Conservation (phyloP, 139 green algal species). For the Prasinococcaceae sp. region DNA sequence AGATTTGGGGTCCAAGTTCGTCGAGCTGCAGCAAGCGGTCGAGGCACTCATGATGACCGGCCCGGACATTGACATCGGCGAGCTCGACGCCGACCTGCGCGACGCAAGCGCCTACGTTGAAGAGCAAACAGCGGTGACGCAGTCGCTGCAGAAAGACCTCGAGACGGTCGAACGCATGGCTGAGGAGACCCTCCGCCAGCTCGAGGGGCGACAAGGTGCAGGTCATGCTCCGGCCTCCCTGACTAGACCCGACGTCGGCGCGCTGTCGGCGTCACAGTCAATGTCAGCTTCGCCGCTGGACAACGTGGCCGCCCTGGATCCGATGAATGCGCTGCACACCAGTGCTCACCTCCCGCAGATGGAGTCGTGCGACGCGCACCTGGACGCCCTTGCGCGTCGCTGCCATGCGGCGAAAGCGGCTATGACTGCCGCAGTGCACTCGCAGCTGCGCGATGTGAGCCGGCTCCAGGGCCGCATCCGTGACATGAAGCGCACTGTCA, state of each 20-base stretch:
- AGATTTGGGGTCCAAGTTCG: slow-evolving; percentile 53
- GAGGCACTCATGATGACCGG: slow-evolving; percentile 61
- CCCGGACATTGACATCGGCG: slow-evolving; percentile 24
- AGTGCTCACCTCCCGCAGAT: slow-evolving; percentile 43
- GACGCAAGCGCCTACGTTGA: too few relatives aligned
- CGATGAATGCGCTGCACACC: slow-evolving; percentile 55
- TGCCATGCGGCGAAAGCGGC: slow-evolving; percentile 44
- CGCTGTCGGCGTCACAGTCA: slow-evolving; percentile 12
- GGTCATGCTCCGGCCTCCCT: neutral
- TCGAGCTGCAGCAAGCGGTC: slow-evolving; percentile 49
- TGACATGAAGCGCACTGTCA: too few relatives aligned
- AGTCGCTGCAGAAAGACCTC: slow-evolving; percentile 35
- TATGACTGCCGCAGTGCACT: slow-evolving; percentile 57
- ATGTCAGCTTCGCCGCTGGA: slow-evolving; percentile 31
- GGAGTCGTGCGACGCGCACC: slow-evolving; percentile 15
- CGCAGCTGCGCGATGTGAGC: slow-evolving; percentile 58
- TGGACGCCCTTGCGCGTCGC: slow-evolving; percentile 29
- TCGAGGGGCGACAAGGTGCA: slow-evolving; percentile 11
- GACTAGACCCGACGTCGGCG: neutral
- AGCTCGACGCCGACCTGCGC: slow-evolving; percentile 45
- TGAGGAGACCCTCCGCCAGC: slow-evolving; percentile 39
- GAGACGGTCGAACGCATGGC: slow-evolving; percentile 41
- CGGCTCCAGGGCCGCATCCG: slow-evolving; percentile 65
- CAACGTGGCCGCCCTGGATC: slow-evolving; percentile 53
- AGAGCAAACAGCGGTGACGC: slow-evolving; percentile 29